These are phyloP conservation scores for Phytophthora pseudosyringae DNA, from an alignment of 352 stramenopile species.

Conservation along the genomic window DNA sequence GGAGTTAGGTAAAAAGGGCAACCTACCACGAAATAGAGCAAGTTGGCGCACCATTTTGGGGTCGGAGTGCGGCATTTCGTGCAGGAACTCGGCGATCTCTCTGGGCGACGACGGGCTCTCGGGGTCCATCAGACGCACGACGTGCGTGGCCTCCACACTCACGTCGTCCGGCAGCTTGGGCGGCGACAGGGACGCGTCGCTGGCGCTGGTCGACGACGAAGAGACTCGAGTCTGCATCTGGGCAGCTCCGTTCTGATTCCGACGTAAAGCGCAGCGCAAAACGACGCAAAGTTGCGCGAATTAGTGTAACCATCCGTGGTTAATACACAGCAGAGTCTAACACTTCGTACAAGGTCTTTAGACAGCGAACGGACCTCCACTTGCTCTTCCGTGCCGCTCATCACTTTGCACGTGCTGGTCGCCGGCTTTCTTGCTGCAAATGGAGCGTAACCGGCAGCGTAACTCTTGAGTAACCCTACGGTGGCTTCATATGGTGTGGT, in stretches of 20 bases:
- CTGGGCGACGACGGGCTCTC: constrained; percentile 57
- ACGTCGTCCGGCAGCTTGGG: constrained; percentile 16
- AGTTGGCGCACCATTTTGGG: constrained; percentile 56
- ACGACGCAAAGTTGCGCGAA: neutral
- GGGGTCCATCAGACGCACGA: constrained; percentile 53
- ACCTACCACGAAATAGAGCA: neutral
- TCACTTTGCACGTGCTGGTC: constrained; percentile 9
- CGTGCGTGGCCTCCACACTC: constrained; percentile 32
- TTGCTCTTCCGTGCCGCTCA: constrained; percentile 29
- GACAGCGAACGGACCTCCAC: constrained; percentile 6
- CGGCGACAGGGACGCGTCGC: constrained; percentile 19
- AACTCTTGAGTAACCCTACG: neutral
- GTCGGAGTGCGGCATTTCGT: constrained; percentile 70
- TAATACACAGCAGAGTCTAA: no score
- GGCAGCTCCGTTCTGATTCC: constrained; percentile 2
- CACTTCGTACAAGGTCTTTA: neutral
- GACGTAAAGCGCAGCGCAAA: constrained; percentile 1
- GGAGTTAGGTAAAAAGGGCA: neutral
- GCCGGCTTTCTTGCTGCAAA: constrained; percentile 24
- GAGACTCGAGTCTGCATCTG: constrained; percentile 15
- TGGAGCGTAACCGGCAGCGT: constrained; percentile 3
- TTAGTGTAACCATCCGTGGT: neutral
- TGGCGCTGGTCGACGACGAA: constrained; percentile 20
- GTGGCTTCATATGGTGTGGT: constrained; percentile 4
- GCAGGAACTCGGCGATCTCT: constrained; percentile 69